A percentile compares a stretch with the other conserved stretches of the same genome.
Conservation (phyloP, 208 protist genomes). For the Acanthamoeba divionensis region DNA sequence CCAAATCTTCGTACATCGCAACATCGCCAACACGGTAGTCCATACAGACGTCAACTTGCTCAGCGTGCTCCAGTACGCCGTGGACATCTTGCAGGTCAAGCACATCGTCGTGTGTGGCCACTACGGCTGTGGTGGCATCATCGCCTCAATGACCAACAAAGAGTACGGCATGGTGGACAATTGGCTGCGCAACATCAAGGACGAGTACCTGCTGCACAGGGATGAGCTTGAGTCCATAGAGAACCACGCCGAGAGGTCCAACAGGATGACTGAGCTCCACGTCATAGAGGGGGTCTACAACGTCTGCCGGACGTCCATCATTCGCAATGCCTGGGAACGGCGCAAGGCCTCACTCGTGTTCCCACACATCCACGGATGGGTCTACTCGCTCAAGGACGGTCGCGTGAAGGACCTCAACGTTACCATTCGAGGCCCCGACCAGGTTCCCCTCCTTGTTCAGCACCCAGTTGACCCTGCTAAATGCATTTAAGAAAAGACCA, state of each 20-base stretch:
- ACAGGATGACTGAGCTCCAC: slow-evolving; percentile 58
- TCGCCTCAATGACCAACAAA: slow-evolving; percentile 54
- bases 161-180: slow-evolving; percentile 63
- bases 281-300: slow-evolving; percentile 56
- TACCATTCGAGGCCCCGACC: not conserved
- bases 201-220: slow-evolving; percentile 56
- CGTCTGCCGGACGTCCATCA: slow-evolving; percentile 52
- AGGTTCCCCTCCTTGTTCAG: not conserved
- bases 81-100: slow-evolving; percentile 87
- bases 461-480: not conserved
- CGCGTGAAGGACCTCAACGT: slow-evolving; percentile 2
- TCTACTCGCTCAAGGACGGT: slow-evolving; percentile 49
- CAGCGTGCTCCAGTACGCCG: slow-evolving; percentile 89
- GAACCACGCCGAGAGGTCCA: not conserved
- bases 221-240: slow-evolving; percentile 54
- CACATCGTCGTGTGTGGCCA: slow-evolving; percentile 94
- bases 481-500: no score
- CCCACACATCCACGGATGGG: slow-evolving; percentile 54
- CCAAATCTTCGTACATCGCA: slow-evolving; percentile 92
- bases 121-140: slow-evolving; percentile 90
- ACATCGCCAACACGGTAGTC: slow-evolving; percentile 90
- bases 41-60: slow-evolving; percentile 89
- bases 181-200: slow-evolving; percentile 64
- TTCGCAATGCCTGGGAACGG: slow-evolving; percentile 51
- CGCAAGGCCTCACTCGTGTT: not conserved